phyloP scores from a whole-genome alignment of 768 basidiomycete genomes.

The Lanmaoa pseudosensibilis region DNA sequence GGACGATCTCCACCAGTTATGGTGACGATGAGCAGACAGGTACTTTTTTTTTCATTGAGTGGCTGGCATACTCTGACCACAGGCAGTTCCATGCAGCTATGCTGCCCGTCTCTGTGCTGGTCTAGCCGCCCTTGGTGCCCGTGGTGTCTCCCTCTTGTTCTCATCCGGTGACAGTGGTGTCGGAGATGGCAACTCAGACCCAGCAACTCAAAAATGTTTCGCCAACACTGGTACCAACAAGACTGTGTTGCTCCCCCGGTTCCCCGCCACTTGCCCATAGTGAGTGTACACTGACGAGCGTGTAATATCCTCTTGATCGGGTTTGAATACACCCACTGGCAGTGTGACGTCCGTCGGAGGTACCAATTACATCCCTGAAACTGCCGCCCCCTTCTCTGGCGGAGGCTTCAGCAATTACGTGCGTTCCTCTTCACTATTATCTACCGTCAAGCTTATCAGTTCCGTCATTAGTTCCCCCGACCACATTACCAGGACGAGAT shows the following conservation, averaged over 20 bases:
- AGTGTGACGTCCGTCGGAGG: constrained; percentile 77
- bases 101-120: constrained; percentile 57
- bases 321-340: not conserved
- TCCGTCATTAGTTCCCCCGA: constrained; percentile 43
- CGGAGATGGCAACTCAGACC: constrained; percentile 58
- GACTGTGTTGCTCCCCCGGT: constrained; percentile 54
- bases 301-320: not conserved
- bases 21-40: constrained; percentile 73
- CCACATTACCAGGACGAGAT: constrained; percentile 53
- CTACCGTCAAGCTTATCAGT: not conserved
- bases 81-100: constrained; percentile 52
- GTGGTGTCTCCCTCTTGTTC: constrained; percentile 65
- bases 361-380: constrained; percentile 59
- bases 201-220: constrained; percentile 51
- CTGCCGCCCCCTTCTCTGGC: constrained; percentile 59
- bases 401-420: constrained; percentile 76
- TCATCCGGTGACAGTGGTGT: constrained; percentile 70
- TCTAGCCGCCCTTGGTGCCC: constrained; percentile 68
- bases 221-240: constrained; percentile 58
- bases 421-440: constrained; percentile 16
- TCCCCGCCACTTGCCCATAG: constrained; percentile 65
- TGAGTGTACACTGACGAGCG: constrained; percentile 23
- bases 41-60: constrained; percentile 16
- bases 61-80: not conserved
- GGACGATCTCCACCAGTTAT: constrained; percentile 71